Base-by-base conservation (phyloP, 2,329 filamentous ascomycete genomes). In the Camptophora hylomeconis region DNA sequence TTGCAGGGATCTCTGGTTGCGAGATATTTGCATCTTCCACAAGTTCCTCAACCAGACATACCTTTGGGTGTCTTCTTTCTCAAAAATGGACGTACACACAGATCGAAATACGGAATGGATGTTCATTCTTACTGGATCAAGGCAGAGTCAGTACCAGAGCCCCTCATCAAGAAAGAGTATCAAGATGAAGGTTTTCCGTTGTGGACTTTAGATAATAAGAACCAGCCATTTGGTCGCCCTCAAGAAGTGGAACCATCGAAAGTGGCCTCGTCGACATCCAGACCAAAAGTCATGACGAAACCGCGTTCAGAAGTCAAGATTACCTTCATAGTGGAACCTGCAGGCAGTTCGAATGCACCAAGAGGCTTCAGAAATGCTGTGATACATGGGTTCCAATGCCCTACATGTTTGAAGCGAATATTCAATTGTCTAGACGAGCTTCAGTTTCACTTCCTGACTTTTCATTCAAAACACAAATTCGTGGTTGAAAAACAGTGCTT, bases 21-120 rank as follows among this genome's bases (percentile, higher is more conserved):
- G 11, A 35, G 34, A 17, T 45, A 46, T 17, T 35, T 32, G 14
- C 36, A 40, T 11, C 26, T 45, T 7, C 41, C 42, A 19, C 26
- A 32, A 7, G 28, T 37, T 16, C 44, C 40, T 13, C 37, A 40
- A 4, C 9, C 21, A 2, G 29, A 41, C 11, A 35, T 35, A 4
- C 38, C 44, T 7, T 31, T 45, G 12, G 42, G 38, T 21, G 31
- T 45, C 4, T 41, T 39, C 21, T 46, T 40, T 24, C 17, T 43
- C 13, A 29, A 37, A 19, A 37, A 36, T 22, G 37, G 38, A 10
- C 21, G 28, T 10, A 43, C 39, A 15, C 40, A 38, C 21, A 27
- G 34, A 15, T 43, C 44, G 5, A 45, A 46, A 31, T 46, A 45
- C 24, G 41, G 44, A 2, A 28, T 46, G 10, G 37, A 45, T 16